phyloP scores from a whole-genome alignment of 306 rosid species.

The Cicer chorassanicum region DNA sequence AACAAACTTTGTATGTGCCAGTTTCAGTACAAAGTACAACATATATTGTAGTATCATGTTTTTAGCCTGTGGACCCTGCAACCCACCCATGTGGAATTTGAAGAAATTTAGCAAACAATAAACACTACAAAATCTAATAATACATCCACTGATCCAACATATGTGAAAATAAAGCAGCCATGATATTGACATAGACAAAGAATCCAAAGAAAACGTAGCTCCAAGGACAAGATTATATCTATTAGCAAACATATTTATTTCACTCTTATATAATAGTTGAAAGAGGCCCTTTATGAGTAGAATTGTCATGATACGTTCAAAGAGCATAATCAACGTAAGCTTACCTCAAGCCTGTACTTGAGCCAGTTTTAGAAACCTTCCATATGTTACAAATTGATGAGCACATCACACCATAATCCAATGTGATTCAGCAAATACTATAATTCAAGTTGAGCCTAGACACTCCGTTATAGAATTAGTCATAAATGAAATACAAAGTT shows the following conservation, averaged over 20 bases:
- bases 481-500: background rate
- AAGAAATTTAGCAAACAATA: conserved; percentile 34
- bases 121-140: conserved; percentile 28
- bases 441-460: background rate
- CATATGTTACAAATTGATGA: conserved; percentile 1
- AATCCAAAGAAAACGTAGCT: conserved; percentile 19
- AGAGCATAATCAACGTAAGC: background rate
- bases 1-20: conserved; percentile 46
- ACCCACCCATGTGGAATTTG: conserved; percentile 51
- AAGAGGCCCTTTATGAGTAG: background rate
- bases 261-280: background rate
- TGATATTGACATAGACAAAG: conserved; percentile 11
- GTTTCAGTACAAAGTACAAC: conserved; percentile 59
- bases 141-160: conserved; percentile 33
- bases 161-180: conserved; percentile 31
- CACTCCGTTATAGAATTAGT: too few relatives aligned
- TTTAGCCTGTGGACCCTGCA: conserved; percentile 64
- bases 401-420: background rate
- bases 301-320: background rate
- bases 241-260: conserved; percentile 5
- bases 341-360: background rate
- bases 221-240: conserved; percentile 26
- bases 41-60: conserved; percentile 50
- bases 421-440: background rate
- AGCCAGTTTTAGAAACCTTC: conserved; percentile 4